Evolutionary conservation across 2,329 filamentous ascomycete species (phyloP), one percentile per base, ranked within the genome.

Genomic region (Nothophoma quercina): DNA sequence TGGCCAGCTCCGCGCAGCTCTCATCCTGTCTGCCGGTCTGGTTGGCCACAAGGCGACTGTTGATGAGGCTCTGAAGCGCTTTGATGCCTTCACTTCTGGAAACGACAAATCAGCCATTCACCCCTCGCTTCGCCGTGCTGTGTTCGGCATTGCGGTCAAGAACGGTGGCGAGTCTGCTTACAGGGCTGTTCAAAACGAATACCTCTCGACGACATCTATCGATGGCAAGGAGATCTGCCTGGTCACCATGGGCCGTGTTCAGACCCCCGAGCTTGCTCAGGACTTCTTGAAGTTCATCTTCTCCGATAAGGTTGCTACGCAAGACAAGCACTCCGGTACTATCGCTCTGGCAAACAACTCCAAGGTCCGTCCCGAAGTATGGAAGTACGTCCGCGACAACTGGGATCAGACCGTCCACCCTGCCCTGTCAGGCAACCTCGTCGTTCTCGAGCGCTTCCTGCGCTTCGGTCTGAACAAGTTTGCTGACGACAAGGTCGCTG

Each of bases 191-290:
- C 91, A 93, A 79, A 85, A 91, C 47, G 93, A 97, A 72, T 98
- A 91, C 82, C 82, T 86, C 58, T 87, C 81, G 42, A 95, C 91
- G 10, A 88, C 88, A 44, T 91, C 92, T 7, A 87, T 97, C 29
- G 95, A 98, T 67, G 93, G 92, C 65, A 96, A 93, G 75, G 92
- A 96, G 63, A 89, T 96, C 59, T 89, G 86, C 61, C 83, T 98
- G 3, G 80, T 84, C 29, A 85, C 89, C 4, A 83, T 99, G 35
- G 91, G 92, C 26, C 85, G 87, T 30, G 86, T 89, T 16, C 87
- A 88, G 64, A 85, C 91, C 48, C 71, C 79, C 1, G 83, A 86
- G 8, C 79, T 97, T 23, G 86, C 96, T 35, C 78, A 83, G 50
- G 76, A 88, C 68, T 81, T 87, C 83, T 69, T 89, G 80, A 64